phyloP scores from a whole-genome alignment of 352 stramenopile genomes.

The Pythium periplocum region DNA sequence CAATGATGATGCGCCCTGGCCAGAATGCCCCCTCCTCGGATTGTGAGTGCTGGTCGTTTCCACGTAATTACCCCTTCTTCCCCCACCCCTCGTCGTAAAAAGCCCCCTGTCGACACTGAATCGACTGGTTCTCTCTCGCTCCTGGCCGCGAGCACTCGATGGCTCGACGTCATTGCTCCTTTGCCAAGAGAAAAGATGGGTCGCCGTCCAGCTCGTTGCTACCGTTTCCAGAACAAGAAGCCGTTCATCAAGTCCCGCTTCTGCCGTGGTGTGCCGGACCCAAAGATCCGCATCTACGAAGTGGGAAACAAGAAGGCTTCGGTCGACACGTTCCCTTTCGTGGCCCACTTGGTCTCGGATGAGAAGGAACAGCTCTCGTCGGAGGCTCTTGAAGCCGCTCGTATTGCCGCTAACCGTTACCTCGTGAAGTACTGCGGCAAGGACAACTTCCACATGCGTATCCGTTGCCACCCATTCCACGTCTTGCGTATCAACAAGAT shows the following conservation, averaged over 20 bases:
- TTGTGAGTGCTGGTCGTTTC: no score
- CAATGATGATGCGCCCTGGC: no score
- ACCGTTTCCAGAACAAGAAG: slow-evolving; percentile 99
- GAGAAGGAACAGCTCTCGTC: slow-evolving; percentile 94
- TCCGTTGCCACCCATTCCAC: slow-evolving; percentile 98
- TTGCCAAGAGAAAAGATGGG: slow-evolving; percentile 22
- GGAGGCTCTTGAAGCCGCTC: slow-evolving; percentile 97
- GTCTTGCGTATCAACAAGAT: slow-evolving; percentile 99
- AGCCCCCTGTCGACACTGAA: not conserved
- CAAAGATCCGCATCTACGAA: slow-evolving; percentile 99
- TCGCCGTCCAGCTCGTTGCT: slow-evolving; percentile 95
- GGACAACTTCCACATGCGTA: slow-evolving; percentile 99
- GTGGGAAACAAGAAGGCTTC: slow-evolving; percentile 97
- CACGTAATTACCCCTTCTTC: no score
- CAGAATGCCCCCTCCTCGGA: no score
- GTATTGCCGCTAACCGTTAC: slow-evolving; percentile 99
- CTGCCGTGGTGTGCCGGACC: slow-evolving; percentile 97
- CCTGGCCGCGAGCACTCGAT: not conserved
- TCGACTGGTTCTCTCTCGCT: slow-evolving; percentile 3
- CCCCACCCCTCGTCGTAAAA: not conserved
- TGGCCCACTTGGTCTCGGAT: slow-evolving; percentile 95
- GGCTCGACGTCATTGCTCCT: not conserved
- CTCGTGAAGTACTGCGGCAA: slow-evolving; percentile 97
- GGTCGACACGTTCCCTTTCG: slow-evolving; percentile 98
- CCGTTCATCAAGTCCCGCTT: slow-evolving; percentile 99